Evolutionary conservation across 495 filamentous ascomycete genomes (phyloP), one percentile per base, ranked within the genome.

Genomic region (Chaetomium tenue): DNA sequence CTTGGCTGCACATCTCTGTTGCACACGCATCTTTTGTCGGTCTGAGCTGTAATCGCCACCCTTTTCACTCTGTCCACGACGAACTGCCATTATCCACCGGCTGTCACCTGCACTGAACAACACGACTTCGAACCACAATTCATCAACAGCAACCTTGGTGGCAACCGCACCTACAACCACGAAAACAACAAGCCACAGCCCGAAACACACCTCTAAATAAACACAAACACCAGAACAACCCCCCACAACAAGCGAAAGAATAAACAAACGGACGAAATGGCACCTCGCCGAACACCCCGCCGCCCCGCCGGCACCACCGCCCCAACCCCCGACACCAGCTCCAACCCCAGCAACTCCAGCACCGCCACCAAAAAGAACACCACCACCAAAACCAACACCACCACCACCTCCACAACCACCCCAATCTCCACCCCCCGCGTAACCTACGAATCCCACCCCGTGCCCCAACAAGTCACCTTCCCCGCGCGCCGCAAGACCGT

Each of bases 381-480:
- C 22, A 23, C 4, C 7, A 11, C 47, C 37, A 42, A 33, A 9
- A 44, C 30, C 53, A 56, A 5, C 30, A 47, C 8, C 40, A 12
- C n/a, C 2, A 53, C 44, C 16, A 9, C 59, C 40, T 30, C 28
- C 28, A 30, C 28, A 30, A 30, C 28, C 28, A 6, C 28, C 28
- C 28, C 28, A 30, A 30, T 6, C 28, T 2, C 25, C 15, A 13
- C 5, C 62, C 23, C 44, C 13, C 12, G 30, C 3, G 22, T 75
- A 25, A 72, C 74, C 46, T 78, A 82, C 73, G 70, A 70, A 67
- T 63, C 72, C 1, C 55, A 70, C 11, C 74, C 76, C 5, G 74
- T 75, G 23, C 72, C 73, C 9, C 69, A 77, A 39, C 82, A 84
- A 59, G 44, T 70, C 13, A 58, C 67, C 15, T 81, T 84, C 56